Evolutionary conservation across 306 rosid genomes (phyloP), one percentile per base, ranked within the genome.

Genomic region (Styphnolobium japonicum): DNA sequence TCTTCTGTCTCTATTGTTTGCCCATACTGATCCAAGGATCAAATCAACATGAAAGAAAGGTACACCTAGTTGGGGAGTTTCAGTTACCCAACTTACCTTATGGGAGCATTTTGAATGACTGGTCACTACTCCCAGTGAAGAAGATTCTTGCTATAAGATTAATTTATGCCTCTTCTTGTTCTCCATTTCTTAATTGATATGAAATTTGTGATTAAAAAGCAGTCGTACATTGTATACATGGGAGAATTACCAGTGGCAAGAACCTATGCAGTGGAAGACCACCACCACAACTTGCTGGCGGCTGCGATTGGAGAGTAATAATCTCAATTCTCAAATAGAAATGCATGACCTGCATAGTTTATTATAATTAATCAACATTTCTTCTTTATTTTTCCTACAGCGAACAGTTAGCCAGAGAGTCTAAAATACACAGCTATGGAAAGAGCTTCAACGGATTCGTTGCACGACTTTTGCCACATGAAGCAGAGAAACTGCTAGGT

Each of bases 191-290:
- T 19, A 11, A 66, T 53, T 58, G 3, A 61, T 19, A 18, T 73
- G 51, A 74, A 33, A 49, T 58, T 71, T 74, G 56, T 71, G 78
- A 39, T 36, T 25, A 49, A 49, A 48, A 67, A 42, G 84, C 89
- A 92, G 98, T 85, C 96, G 2, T 92, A 90, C 78, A 92, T 94
- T 71, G 91, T 94, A 21, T 92, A 94, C 84, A 92, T 90, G 97
- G 94, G 97, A 67, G 89, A 87, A 53, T 21, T 87, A 57, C 94
- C 86, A 0, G 64, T 12, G 40, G 43, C 75, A 8, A 71, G 6
- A 56, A 43, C 81, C 31, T 62, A 76, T 21, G 45, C 63, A 0
- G 73, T 77, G 74, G 70, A 80, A 57, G 62, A 48, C 36, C 74
- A 74, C 63, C 97, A 94, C 82, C 81, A 90, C 77, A 80, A 76